Percentiles rank a stretch among this genome's conserved stretches.
Conservation (phyloP, 352 stramenopile genomes). For the Phytopythium helicoides region DNA sequence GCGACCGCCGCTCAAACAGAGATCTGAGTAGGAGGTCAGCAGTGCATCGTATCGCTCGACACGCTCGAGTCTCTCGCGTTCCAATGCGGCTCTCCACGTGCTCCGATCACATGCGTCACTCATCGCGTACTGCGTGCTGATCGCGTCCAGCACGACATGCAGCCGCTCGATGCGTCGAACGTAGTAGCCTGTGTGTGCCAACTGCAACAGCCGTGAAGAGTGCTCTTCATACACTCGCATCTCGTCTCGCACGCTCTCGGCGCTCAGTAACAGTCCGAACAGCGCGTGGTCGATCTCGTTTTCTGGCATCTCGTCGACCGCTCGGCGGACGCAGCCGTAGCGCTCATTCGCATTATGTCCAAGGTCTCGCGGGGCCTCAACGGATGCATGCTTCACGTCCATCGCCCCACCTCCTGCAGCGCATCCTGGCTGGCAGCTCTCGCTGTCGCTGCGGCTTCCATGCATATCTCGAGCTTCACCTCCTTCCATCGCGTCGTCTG, state of each 20-base stretch:
- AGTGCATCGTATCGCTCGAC: background rate
- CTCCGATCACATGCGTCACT: background rate
- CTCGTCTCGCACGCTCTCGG: background rate
- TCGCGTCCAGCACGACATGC: background rate
- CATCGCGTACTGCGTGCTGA: background rate
- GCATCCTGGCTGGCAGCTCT: no score
- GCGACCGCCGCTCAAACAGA: background rate
- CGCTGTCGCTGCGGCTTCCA: no score
- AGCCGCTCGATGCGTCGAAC: background rate
- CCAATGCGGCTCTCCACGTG: background rate
- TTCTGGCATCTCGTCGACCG: background rate
- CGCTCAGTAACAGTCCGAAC: slow-evolving; percentile 1
- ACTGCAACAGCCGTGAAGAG: background rate
- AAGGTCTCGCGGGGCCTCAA: no score
- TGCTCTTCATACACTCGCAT: background rate
- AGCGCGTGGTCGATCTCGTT: background rate
- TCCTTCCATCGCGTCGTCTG: no score
- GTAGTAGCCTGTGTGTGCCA: slow-evolving; percentile 1
- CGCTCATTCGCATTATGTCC: no score
- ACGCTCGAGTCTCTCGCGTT: background rate
- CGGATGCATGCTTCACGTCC: no score
- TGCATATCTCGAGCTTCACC: no score
- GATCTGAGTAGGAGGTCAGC: background rate
- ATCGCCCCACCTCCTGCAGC: no score
- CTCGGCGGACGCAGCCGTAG: background rate